Evolutionary conservation across 768 basidiomycete genomes (phyloP), one percentile per base, ranked within the genome.

Genomic region (Boletus eberwhitei): DNA sequence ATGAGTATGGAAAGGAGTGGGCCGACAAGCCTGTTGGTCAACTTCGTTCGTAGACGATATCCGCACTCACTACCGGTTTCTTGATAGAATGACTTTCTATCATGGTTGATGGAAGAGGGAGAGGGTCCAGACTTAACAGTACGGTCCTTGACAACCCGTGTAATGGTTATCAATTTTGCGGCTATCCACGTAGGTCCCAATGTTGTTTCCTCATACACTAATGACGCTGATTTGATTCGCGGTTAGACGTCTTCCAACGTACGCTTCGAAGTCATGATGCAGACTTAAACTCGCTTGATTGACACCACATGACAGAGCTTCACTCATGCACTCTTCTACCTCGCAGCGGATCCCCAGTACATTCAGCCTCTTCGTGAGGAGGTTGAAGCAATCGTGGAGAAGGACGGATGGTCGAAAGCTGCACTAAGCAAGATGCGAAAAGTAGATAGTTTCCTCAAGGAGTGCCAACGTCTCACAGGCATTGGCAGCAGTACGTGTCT

Each of bases 401-500:
- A 34, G 37, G 42, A 57, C 0, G 54, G 37, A 14, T 57, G 56
- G 56, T 26, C 56, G 2, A 57, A 57, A 8, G 14, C 1, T 9
- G 22, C 61, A 3, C 24, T 74, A 19, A 54, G 38, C 13, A 69
- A 68, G 36, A 65, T 74, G 64, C 67, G 58, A 53, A 71, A 71
- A 53, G 44, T 77, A 6, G 75, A 78, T 42, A 77, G 74, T 48
- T 77, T 78, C 50, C 58, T 57, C 4, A 56, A 11, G 31, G 56
- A 57, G 13, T 56, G 54, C 17, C 54, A 56, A 11, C 56, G 56
- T 21, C 17, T 49, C 3, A 47, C 49, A 21, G 54, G 54, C 21
- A 41, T 21, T 6, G 8, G 8, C 8, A 64, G 63, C 0, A 63
- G 75, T 57, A 71, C 66, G 1, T 68, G 9, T 47, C 14, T 13